These are phyloP conservation scores for Coccomyxa subellipsoidea DNA, from an alignment of 163 green algal genomes.

Conservation along the genomic window DNA sequence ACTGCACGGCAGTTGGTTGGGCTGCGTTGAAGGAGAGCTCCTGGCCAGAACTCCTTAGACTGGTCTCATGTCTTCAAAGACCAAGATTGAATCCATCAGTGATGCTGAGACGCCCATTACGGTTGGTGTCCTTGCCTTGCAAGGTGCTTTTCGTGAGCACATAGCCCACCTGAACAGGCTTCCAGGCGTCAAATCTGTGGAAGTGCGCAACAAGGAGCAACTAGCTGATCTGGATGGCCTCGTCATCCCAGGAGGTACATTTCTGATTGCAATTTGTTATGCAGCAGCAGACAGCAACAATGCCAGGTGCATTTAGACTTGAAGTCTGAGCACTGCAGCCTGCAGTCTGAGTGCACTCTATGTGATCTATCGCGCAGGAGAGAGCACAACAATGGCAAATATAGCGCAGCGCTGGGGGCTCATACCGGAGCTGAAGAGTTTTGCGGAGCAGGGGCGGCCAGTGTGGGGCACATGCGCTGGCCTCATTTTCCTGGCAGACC, in stretches of 20 bases:
- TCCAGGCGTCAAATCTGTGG: slow-evolving; percentile 63
- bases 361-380: too few relatives aligned
- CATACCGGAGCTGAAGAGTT: slow-evolving; percentile 74
- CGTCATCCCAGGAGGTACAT: slow-evolving; percentile 75
- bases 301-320: neutral
- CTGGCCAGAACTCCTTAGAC: too few relatives aligned
- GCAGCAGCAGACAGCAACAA: neutral
- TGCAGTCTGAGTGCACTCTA: too few relatives aligned
- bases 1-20: too few relatives aligned
- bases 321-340: too few relatives aligned
- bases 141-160: slow-evolving; percentile 93
- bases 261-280: neutral
- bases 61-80: neutral
- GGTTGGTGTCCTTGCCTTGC: slow-evolving; percentile 85
- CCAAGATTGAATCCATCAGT: neutral
- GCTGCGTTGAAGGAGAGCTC: too few relatives aligned
- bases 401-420: slow-evolving; percentile 90
- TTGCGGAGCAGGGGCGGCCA: slow-evolving; percentile 61
- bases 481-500: slow-evolving; percentile 96
- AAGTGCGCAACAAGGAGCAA: slow-evolving; percentile 84
- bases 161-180: slow-evolving; percentile 64
- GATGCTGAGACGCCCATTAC: neutral
- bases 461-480: slow-evolving; percentile 98
- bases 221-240: slow-evolving; percentile 70
- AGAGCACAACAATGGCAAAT: slow-evolving; percentile 97